These are phyloP conservation scores for Achaetomium macrosporum DNA, from an alignment of 2,329 filamentous ascomycete species.

Conservation along the genomic window DNA sequence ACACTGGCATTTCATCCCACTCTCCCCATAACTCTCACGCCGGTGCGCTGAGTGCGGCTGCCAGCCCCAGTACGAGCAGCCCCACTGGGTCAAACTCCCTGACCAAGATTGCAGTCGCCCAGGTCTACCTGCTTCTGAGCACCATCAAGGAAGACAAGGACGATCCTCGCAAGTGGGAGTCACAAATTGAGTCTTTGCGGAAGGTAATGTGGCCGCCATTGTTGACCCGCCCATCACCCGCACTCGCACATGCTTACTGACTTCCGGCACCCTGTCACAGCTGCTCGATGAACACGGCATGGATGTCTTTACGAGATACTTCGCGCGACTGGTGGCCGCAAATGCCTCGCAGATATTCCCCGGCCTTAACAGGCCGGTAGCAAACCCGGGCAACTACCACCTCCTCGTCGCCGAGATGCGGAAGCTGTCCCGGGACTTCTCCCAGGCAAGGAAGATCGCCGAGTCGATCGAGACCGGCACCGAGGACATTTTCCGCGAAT, in stretches of 20 bases:
- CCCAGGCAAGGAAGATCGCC: conserved; percentile 85
- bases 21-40: conserved; percentile 53
- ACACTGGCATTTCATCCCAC: conserved; percentile 47
- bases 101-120: conserved; percentile 89
- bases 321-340: conserved; percentile 82
- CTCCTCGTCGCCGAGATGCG: conserved; percentile 78
- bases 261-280: conserved; percentile 38
- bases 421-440: conserved; percentile 72
- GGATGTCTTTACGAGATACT: conserved; percentile 97
- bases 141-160: conserved; percentile 93
- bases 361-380: conserved; percentile 63
- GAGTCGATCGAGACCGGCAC: conserved; percentile 87
- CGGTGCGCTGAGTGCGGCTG: conserved; percentile 53
- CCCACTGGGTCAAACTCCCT: conserved; percentile 61
- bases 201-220: conserved; percentile 53
- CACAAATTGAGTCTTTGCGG: conserved; percentile 83
- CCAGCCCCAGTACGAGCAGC: conserved; percentile 57
- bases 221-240: background rate
- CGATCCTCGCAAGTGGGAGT: conserved; percentile 79
- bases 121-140: conserved; percentile 90
- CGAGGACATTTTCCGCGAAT: conserved; percentile 90
- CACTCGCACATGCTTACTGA: conserved; percentile 3
- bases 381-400: conserved; percentile 76
- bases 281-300: conserved; percentile 97
- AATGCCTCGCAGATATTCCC: conserved; percentile 92